Conservation (phyloP, 2,329 filamentous ascomycete genomes). For the Colletotrichum sublineola region DNA sequence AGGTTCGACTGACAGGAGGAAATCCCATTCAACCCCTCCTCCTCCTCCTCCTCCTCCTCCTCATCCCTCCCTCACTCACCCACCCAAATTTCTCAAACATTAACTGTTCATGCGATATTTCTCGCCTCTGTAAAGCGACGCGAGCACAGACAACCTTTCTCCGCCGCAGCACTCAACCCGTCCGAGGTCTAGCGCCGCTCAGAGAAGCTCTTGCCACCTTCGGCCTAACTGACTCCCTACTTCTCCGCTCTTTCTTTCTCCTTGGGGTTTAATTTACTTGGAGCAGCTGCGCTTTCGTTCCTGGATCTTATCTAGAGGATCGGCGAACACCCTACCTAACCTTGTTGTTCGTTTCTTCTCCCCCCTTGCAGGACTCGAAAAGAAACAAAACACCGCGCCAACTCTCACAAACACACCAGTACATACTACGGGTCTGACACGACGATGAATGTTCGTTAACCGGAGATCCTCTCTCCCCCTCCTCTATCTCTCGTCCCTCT, state of each 20-base stretch:
- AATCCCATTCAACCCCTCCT: neutral
- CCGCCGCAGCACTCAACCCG: neutral
- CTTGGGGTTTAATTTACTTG: slow-evolving; percentile 24
- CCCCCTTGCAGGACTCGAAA: neutral
- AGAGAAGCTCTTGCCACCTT: slow-evolving; percentile 6
- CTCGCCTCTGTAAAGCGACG: slow-evolving; percentile 8
- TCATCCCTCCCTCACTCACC: neutral
- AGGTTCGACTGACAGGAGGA: neutral
- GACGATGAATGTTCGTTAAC: slow-evolving; percentile 34
- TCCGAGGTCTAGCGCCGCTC: neutral
- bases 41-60: neutral
- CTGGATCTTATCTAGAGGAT: slow-evolving; percentile 26
- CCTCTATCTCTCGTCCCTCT: neutral
- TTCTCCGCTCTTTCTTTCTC: slow-evolving; percentile 20
- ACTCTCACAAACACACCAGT: neutral
- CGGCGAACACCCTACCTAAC: slow-evolving; percentile 32
- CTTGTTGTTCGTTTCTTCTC: slow-evolving; percentile 29
- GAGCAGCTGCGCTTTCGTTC: slow-evolving; percentile 25
- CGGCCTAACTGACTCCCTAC: neutral
- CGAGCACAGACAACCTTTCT: neutral
- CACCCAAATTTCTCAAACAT: slow-evolving; percentile 19
- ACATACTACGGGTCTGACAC: neutral
- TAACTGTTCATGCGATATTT: slow-evolving; percentile 24
- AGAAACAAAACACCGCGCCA: slow-evolving; percentile 29
- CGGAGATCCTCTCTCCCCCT: neutral